These are phyloP conservation scores for Sphagnum fallax DNA, from an alignment of 228 moss, liverwort and hornwort genomes.

Conservation along the genomic window DNA sequence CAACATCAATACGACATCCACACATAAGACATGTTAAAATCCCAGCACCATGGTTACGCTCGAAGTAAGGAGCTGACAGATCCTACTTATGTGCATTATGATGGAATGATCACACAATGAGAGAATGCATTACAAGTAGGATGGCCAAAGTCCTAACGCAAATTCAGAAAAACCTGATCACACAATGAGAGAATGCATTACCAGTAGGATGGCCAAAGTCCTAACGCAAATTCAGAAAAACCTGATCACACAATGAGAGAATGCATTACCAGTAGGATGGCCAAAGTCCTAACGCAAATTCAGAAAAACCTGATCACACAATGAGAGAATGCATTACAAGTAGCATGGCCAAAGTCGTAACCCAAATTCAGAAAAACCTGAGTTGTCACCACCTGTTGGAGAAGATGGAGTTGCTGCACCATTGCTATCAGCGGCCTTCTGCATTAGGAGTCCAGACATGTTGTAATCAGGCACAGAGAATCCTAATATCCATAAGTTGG, in stretches of 20 bases:
- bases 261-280: no score
- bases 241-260: no score
- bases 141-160: no score
- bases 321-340: neutral
- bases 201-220: no score
- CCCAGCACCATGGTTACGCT: neutral
- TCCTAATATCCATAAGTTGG: neutral
- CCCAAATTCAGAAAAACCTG: constrained; percentile 35
- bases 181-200: no score
- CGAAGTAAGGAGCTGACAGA: neutral
- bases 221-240: no score
- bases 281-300: no score
- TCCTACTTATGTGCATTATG: neutral
- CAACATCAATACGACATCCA: neutral
- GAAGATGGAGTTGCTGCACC: constrained; percentile 16
- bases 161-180: no score
- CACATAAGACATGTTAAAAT: constrained; percentile 5
- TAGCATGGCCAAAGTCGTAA: constrained; percentile 9
- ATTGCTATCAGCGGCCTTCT: constrained; percentile 16
- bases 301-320: neutral
- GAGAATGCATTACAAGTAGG: no score
- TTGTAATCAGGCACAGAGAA: no score
- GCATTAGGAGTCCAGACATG: constrained; percentile 4
- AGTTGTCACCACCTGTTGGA: constrained; percentile 17
- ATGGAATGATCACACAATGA: no score